Conservation (phyloP, 2,329 filamentous ascomycete species). For the Thermothelomyces thermophilus region DNA sequence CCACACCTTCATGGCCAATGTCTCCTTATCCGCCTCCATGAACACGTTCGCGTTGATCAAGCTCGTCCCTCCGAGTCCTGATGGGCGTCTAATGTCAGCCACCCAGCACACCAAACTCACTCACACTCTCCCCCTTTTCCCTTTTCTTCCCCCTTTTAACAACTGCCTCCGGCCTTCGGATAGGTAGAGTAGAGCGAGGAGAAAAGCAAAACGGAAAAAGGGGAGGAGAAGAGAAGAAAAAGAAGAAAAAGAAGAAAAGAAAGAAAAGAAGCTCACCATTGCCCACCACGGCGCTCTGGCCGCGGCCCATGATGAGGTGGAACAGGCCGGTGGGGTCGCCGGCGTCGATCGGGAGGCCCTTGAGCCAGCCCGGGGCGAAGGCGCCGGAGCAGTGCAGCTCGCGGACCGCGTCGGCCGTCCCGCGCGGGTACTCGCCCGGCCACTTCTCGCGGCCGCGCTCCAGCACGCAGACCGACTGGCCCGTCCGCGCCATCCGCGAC, state of each 20-base stretch:
- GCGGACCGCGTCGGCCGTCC: conserved; percentile 38
- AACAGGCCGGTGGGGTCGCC: conserved; percentile 57
- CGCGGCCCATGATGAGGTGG: conserved; percentile 55
- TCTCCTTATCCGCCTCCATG: conserved; percentile 49
- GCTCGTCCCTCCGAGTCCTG: conserved; percentile 58
- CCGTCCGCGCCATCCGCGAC: conserved; percentile 55
- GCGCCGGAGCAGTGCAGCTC: conserved; percentile 53
- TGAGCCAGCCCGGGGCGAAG: conserved; percentile 38
- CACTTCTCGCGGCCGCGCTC: conserved; percentile 59
- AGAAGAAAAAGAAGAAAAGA: background rate
- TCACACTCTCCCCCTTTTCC: too few species aligned
- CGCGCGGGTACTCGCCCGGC: conserved; percentile 58
- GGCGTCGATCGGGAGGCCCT: conserved; percentile 37
- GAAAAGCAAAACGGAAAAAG: too few species aligned
- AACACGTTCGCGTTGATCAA: conserved; percentile 64
- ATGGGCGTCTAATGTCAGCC: conserved; percentile 13
- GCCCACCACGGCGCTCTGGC: conserved; percentile 55
- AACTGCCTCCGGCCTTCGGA: too few species aligned
- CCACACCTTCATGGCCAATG: conserved; percentile 50
- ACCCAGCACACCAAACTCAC: background rate
- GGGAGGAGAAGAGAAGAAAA: too few species aligned
- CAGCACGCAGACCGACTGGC: conserved; percentile 55
- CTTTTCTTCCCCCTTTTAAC: too few species aligned
- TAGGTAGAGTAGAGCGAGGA: too few species aligned
- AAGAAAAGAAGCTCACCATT: conserved; percentile 39